Evolutionary conservation across 371 early-diverging fungal genomes (phyloP), one percentile per base, ranked within the genome.

Genomic region (Apophysomyces variabilis): DNA sequence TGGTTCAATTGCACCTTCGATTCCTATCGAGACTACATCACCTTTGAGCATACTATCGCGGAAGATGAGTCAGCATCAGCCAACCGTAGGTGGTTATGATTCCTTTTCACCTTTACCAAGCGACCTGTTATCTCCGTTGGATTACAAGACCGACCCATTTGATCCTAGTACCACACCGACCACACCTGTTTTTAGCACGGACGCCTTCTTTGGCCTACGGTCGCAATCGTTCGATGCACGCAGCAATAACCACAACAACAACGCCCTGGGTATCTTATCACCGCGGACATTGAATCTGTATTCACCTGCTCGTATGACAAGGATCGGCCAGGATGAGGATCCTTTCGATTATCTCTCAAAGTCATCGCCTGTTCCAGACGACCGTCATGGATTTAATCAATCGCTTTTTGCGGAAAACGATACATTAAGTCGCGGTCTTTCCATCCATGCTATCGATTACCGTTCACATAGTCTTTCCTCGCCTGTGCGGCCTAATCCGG

Each of bases 331-430:
- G 44, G 58, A 95, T 90, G 86, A 93, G 93, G 65, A 98, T 95
- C 96, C 90, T 89, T 68, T 93, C 91, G 66, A 94, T 91, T 78
- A 96, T 92, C 73, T 97, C 90, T 79, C 92, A 89, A 57, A 96
- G 94, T 85, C 95, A 87, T 79, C 74, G 41, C 79, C 79, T 21
- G 73, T 71, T 11, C 62, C 67, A 7, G 63, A 67, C 47, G 70
- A 67, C n/a, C 62, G 57, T 7, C 60, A 64, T 39, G 66, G 70
- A 16, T 61, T 58, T 9, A 39, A 21, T 38, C 32, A 54, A 11
- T 68, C 68, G 1, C 54, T 57, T 11, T 68, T 68, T 50, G 63
- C 57, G 12, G 68, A 58, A 58, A n/a, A 16, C n/a, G 63, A 61
- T 44, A 38, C 62, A 14, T 54, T 70, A n/a, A 37, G 58, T 45